phyloP scores from a whole-genome alignment of 225 moss, liverwort and hornwort genomes.

The Antitrichia curtipendula region DNA sequence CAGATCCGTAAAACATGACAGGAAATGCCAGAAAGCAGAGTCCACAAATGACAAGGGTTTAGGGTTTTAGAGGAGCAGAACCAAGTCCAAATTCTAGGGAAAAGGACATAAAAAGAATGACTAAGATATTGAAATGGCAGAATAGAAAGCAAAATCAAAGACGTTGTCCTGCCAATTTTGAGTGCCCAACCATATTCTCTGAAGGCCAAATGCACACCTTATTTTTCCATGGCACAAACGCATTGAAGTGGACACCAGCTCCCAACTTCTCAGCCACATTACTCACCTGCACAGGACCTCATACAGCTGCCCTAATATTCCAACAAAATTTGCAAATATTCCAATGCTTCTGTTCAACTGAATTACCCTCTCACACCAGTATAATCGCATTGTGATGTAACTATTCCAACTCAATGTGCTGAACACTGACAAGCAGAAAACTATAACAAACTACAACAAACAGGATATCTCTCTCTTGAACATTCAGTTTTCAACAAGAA shows the following conservation, averaged over 20 bases:
- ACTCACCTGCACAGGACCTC: slow-evolving; percentile 50
- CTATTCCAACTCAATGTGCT: not conserved
- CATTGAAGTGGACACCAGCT: slow-evolving; percentile 92
- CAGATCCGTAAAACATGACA: not conserved
- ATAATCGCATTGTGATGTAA: not conserved
- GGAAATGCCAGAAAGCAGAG: not conserved
- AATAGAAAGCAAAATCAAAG: not conserved
- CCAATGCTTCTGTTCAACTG: not conserved
- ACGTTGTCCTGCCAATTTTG: not conserved
- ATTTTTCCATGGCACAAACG: slow-evolving; percentile 82
- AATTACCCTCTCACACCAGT: not conserved
- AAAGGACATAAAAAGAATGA: not conserved
- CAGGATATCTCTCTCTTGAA: not conserved
- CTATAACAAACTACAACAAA: not conserved
- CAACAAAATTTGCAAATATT: not conserved
- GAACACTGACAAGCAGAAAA: not conserved
- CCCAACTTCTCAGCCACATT: slow-evolving; percentile 75
- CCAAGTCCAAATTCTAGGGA: not conserved
- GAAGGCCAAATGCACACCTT: slow-evolving; percentile 37
- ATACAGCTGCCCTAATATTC: not conserved
- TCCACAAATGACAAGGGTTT: not conserved
- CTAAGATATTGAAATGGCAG: not conserved
- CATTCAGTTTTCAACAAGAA: not conserved
- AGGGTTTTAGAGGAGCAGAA: not conserved
- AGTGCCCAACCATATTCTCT: not conserved